A percentile compares a stretch with the other conserved stretches of the same genome.
phyloP scores from a whole-genome alignment of 176 grass and related monocot species.

The Ananas comosus region DNA sequence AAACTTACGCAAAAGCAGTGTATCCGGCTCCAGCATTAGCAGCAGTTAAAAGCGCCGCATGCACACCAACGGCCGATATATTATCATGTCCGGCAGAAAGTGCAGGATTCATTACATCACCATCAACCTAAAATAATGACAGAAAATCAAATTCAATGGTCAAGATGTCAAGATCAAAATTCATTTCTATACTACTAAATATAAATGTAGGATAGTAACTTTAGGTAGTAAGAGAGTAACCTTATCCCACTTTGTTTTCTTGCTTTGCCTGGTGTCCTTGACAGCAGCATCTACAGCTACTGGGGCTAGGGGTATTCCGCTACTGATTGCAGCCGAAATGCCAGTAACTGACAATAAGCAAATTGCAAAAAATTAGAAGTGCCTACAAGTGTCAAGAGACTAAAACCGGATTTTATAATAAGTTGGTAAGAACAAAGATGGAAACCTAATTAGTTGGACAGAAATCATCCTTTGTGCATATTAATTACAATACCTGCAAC shows the following conservation, averaged over 20 bases:
- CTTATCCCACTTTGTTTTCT: conserved; percentile 99
- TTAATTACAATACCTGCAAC: conserved; percentile 38
- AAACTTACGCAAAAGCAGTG: conserved; percentile 86
- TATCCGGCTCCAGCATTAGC: conserved; percentile 80
- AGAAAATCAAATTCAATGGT: conserved; percentile 16
- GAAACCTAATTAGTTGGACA: not conserved
- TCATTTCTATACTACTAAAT: conserved; percentile 6
- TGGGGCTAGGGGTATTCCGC: conserved; percentile 18
- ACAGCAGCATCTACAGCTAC: conserved; percentile 31
- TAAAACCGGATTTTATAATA: not conserved
- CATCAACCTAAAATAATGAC: conserved; percentile 55
- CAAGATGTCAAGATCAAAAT: conserved; percentile 16
- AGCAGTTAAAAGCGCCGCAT: conserved; percentile 44
- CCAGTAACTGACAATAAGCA: conserved; percentile 12
- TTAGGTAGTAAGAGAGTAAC: conserved; percentile 18
- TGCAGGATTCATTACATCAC: conserved; percentile 49
- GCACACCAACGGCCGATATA: conserved; percentile 28
- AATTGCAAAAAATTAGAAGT: not conserved
- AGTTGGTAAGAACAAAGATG: not conserved
- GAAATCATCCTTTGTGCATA: not conserved
- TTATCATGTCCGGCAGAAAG: conserved; percentile 41
- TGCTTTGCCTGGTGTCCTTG: conserved; percentile 65
- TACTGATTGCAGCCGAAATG: conserved; percentile 30
- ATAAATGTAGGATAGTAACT: not conserved
- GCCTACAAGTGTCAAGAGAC: conserved; percentile 1